Percentiles rank a stretch among this genome's conserved stretches.
These are phyloP conservation scores for Cercospora zeae-maydis DNA, from an alignment of 2,329 filamentous ascomycete genomes.

Conservation along the genomic window DNA sequence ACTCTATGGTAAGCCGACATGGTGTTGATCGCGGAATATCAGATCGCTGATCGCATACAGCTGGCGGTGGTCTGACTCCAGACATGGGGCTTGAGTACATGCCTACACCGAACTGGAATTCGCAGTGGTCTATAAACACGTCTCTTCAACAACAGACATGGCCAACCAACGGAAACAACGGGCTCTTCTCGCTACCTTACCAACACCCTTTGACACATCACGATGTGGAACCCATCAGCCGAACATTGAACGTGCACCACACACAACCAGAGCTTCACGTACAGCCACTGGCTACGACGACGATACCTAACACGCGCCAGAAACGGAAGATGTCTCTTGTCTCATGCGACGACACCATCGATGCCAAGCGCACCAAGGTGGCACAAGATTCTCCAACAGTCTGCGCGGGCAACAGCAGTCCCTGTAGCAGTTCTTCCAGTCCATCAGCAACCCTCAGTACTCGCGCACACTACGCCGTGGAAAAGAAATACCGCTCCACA, in stretches of 20 bases:
- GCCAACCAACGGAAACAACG: background rate
- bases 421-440: constrained; percentile 4
- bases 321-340: constrained; percentile 9
- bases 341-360: background rate
- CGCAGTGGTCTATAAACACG: constrained; percentile 5
- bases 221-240: background rate
- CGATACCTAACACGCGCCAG: constrained; percentile 5
- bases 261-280: background rate
- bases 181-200: background rate
- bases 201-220: background rate
- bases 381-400: background rate
- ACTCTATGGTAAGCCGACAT: constrained; percentile 3
- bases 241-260: background rate
- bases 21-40: background rate
- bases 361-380: constrained; percentile 4
- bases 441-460: background rate
- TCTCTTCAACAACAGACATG: background rate
- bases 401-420: constrained; percentile 5
- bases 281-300: background rate
- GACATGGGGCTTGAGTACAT: constrained; percentile 6
- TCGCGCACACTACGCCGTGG: constrained; percentile 40
- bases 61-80: constrained; percentile 3
- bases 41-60: constrained; percentile 2
- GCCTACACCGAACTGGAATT: background rate
- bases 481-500: constrained; percentile 29